Conservation (phyloP, 768 basidiomycete species). For the Hericium coralloides region DNA sequence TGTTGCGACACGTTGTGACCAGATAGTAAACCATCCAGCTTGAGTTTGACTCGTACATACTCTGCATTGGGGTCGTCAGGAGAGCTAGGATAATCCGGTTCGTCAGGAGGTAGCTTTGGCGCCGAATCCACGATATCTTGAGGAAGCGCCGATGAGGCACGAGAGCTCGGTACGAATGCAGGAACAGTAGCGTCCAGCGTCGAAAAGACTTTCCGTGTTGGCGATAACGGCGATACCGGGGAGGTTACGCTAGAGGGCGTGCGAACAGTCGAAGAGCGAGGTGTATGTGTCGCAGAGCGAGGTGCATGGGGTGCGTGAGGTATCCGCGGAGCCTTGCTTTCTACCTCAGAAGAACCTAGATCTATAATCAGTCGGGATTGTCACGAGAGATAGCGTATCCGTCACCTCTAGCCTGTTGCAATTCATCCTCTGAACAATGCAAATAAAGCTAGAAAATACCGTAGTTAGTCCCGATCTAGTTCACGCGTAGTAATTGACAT, state of each 20-base stretch:
- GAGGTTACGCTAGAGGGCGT: too few species aligned
- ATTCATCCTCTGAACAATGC: conserved; percentile 53
- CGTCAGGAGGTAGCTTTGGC: not conserved
- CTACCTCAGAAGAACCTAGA: not conserved
- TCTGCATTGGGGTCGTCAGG: conserved; percentile 42
- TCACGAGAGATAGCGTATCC: not conserved
- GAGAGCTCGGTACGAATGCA: too few species aligned
- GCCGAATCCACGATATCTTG: not conserved
- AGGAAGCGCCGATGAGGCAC: too few species aligned
- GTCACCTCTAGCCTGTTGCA: conserved; percentile 32
- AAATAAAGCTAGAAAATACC: conserved; percentile 45
- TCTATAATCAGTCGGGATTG: not conserved
- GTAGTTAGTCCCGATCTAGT: not conserved
- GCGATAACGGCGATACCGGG: too few species aligned
- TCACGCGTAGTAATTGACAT: conserved; percentile 15
- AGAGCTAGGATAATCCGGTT: not conserved
- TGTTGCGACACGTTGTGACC: conserved; percentile 21
- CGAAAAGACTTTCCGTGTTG: too few species aligned
- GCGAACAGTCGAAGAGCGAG: not conserved
- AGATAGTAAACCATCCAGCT: conserved; percentile 38
- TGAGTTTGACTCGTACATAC: conserved; percentile 57
- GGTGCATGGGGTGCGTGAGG: not conserved
- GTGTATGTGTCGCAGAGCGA: not conserved
- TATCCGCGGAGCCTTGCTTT: not conserved
- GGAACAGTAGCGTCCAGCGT: too few species aligned